A percentile compares a stretch with the other conserved stretches of the same genome.
Evolutionary conservation across 1,284 basidiomycete genomes (phyloP).

Genomic region (Melanopsichium pennsylvanicum): DNA sequence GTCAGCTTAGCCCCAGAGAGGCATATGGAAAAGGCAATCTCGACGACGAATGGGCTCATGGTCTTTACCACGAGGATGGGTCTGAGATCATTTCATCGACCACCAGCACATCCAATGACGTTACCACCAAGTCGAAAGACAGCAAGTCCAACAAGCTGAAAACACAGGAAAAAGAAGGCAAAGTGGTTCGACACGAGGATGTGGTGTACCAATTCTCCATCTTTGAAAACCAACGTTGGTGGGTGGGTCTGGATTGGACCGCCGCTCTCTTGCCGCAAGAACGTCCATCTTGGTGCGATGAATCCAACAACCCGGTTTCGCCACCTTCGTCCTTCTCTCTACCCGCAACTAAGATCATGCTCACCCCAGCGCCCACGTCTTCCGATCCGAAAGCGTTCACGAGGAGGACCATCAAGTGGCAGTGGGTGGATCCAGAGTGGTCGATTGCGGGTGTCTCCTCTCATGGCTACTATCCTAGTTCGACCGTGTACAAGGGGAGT

Average conservation of each 20-base stretch:
- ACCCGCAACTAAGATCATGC: slow-evolving; percentile 66
- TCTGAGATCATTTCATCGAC: slow-evolving; percentile 2
- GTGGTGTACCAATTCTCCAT: slow-evolving; percentile 68
- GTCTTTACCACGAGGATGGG: slow-evolving; percentile 23
- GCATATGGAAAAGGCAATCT: slow-evolving; percentile 43
- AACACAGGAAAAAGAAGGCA: slow-evolving; percentile 4
- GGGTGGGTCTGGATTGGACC: slow-evolving; percentile 80
- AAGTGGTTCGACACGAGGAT: slow-evolving; percentile 52
- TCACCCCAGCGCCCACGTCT: slow-evolving; percentile 55
- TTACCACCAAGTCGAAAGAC: background rate
- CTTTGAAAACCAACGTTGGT: slow-evolving; percentile 94
- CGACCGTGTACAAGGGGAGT: slow-evolving; percentile 25
- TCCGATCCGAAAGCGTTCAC: slow-evolving; percentile 53
- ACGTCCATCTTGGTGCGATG: slow-evolving; percentile 80
- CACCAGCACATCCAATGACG: slow-evolving; percentile 1
- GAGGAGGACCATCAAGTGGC: slow-evolving; percentile 65
- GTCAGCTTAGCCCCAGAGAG: slow-evolving; percentile 20
- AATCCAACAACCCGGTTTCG: slow-evolving; percentile 65
- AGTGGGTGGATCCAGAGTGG: slow-evolving; percentile 68
- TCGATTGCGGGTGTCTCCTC: slow-evolving; percentile 60
- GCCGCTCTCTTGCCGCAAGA: slow-evolving; percentile 88
- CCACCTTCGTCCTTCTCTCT: slow-evolving; percentile 71
- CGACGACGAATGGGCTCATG: slow-evolving; percentile 35
- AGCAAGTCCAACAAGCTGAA: background rate
- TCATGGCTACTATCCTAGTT: slow-evolving; percentile 15